phyloP scores from a whole-genome alignment of 2,329 filamentous ascomycete species.

The Byssochlamys sp. region DNA sequence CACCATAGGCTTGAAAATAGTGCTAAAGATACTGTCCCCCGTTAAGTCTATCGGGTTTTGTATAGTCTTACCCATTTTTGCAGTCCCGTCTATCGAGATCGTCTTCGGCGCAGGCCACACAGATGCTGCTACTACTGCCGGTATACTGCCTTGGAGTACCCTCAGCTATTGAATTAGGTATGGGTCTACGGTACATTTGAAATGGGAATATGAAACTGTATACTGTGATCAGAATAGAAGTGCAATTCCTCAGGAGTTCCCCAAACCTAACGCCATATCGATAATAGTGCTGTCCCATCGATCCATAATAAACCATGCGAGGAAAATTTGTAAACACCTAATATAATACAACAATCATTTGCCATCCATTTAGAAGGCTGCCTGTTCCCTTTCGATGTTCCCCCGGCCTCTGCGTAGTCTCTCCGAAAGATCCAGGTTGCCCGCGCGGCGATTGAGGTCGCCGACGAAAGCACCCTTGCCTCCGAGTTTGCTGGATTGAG shows the following conservation, averaged over 20 bases:
- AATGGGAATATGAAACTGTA: not conserved
- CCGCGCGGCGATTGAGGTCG: constrained; percentile 50
- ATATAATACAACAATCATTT: not conserved
- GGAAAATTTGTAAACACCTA: not conserved
- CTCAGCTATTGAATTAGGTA: too few species aligned
- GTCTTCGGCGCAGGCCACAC: too few species aligned
- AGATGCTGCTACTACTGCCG: too few species aligned
- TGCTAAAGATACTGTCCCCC: too few species aligned
- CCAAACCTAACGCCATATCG: not conserved
- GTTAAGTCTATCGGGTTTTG: too few species aligned
- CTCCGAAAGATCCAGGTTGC: constrained; percentile 34
- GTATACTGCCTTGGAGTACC: too few species aligned
- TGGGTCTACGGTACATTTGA: not conserved
- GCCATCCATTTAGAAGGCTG: constrained; percentile 26
- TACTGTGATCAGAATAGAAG: not conserved
- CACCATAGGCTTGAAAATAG: too few species aligned
- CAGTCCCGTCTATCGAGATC: too few species aligned
- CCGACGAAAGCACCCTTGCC: constrained; percentile 58
- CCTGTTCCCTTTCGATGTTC: constrained; percentile 24
- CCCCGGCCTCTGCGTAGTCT: constrained; percentile 30
- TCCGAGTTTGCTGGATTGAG: constrained; percentile 50
- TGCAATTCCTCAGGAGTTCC: not conserved
- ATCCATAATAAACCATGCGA: not conserved
- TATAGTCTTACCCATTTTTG: too few species aligned
- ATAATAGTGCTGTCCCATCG: not conserved